Base-by-base conservation (phyloP, 1,284 basidiomycete genomes). In the Termitomyces sp. region DNA sequence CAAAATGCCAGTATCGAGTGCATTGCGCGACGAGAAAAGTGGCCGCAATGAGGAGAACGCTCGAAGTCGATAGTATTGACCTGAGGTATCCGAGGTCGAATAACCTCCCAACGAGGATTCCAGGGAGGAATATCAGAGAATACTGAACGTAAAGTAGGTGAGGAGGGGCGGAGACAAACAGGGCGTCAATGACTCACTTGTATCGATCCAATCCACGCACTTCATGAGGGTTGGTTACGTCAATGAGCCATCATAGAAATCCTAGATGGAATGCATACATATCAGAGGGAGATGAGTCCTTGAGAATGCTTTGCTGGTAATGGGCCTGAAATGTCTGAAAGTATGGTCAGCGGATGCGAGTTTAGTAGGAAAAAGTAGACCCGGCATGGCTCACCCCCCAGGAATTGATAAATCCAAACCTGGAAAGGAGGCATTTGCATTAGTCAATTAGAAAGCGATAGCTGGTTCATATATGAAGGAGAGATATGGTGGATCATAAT, bases 151-250 rank as follows among this genome's bases (percentile, higher is more conserved):
- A 52, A n/a, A 33, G 47, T 33, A 24, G 28, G 50, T 13, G 13
- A 39, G 24, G 5, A 44, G n/a, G 21, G 15, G 21, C 8, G 26
- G 3, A 34, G 6, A 50, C n/a, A 42, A 28, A 19, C n/a, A 21
- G 3, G 17, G 48, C 41, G 12, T 39, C 5, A 12, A 5, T 24
- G 24, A 56, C 67, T 17, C 50, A 78, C 82, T 69, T 89, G 84
- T 53, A 87, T 71, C 0, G 86, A 87, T 2, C 87, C 87, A 55
- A 90, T 88, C 88, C 87, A 90, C 15, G 86, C 79, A 43, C 84
- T 87, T 55, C 13, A 28, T 15, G 50, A 46, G 13, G 13, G 40
- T 42, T 31, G 41, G 19, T 34, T 51, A 10, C 48, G 26, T 19
- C 9, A 15, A 51, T 34, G 19, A 34, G 38, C 45, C 19, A 15